These are phyloP conservation scores for Brassica rapa DNA, from an alignment of 345 rosid genomes.

Conservation along the genomic window DNA sequence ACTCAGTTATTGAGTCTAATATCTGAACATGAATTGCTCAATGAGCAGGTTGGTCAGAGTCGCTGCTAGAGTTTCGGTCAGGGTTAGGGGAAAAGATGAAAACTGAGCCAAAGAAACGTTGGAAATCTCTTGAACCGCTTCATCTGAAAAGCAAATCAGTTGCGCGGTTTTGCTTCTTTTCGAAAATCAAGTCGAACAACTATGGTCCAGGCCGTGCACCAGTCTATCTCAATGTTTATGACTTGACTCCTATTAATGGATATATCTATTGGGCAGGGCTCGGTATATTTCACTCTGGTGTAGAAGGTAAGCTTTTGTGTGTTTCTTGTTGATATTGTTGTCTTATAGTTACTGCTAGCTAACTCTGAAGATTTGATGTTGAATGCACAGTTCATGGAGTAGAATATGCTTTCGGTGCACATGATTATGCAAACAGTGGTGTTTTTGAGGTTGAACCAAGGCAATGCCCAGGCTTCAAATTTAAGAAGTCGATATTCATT, in stretches of 20 bases:
- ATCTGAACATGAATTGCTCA: conserved; percentile 3
- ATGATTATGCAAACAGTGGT: conserved; percentile 82
- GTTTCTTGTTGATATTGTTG: conserved; percentile 6
- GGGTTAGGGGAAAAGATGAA: conserved; percentile 59
- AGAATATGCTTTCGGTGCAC: conserved; percentile 99
- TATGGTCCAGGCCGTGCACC: conserved; percentile 71
- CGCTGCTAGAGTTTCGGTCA: conserved; percentile 33
- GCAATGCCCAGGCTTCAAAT: conserved; percentile 93
- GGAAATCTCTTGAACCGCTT: conserved; percentile 60
- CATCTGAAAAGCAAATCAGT: conserved; percentile 62
- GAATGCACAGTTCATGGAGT: conserved; percentile 73
- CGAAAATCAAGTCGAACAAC: conserved; percentile 59
- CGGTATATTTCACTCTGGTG: conserved; percentile 96
- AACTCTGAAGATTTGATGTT: not conserved
- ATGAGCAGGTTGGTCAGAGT: conserved; percentile 48
- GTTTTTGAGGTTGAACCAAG: conserved; percentile 95
- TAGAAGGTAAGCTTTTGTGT: conserved; percentile 69
- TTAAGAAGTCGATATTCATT: conserved; percentile 80
- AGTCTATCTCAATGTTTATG: conserved; percentile 91
- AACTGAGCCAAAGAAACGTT: conserved; percentile 56
- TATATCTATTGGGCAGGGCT: conserved; percentile 96
- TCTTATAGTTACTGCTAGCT: conserved; percentile 8
- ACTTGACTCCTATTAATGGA: conserved; percentile 84
- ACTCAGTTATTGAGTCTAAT: not conserved
- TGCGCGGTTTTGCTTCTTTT: conserved; percentile 72